These are phyloP conservation scores for Agrocybe pediades DNA, from an alignment of 768 basidiomycete genomes.

Conservation along the genomic window DNA sequence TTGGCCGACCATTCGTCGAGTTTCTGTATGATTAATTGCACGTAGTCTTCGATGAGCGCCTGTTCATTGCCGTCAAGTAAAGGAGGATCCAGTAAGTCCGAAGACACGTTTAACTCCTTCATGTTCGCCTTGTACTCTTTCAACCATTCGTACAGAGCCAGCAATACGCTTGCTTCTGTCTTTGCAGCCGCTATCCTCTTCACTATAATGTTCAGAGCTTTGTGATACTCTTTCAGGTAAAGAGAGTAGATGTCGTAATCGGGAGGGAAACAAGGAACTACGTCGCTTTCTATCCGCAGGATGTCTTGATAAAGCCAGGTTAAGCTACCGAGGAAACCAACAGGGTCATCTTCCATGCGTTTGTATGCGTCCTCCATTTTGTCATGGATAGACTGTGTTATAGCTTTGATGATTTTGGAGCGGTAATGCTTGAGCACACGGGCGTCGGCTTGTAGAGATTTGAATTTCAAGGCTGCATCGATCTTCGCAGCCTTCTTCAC, in stretches of 20 bases:
- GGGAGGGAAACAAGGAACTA: slow-evolving; percentile 88
- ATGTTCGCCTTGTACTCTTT: slow-evolving; percentile 95
- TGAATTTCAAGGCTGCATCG: slow-evolving; percentile 92
- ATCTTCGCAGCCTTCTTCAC: slow-evolving; percentile 93
- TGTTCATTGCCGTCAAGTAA: slow-evolving; percentile 96
- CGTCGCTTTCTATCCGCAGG: slow-evolving; percentile 87
- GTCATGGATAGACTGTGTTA: slow-evolving; percentile 73
- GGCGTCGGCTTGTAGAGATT: slow-evolving; percentile 90
- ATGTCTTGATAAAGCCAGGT: slow-evolving; percentile 96
- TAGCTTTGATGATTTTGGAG: slow-evolving; percentile 80
- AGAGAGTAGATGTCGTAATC: slow-evolving; percentile 88
- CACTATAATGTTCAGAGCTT: slow-evolving; percentile 73
- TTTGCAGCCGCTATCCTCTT: slow-evolving; percentile 69
- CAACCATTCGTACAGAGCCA: slow-evolving; percentile 89
- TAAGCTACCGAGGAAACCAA: slow-evolving; percentile 74
- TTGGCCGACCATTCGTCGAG: slow-evolving; percentile 97
- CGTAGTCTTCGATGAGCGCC: slow-evolving; percentile 91
- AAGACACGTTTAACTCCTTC: slow-evolving; percentile 87
- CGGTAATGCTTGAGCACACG: slow-evolving; percentile 95
- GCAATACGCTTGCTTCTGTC: slow-evolving; percentile 86
- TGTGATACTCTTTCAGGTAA: slow-evolving; percentile 90
- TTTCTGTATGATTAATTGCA: slow-evolving; percentile 89
- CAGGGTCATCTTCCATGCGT: slow-evolving; percentile 62
- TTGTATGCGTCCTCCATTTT: slow-evolving; percentile 71
- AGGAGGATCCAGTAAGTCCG: slow-evolving; percentile 83